A percentile compares a stretch with the other conserved stretches of the same genome.
phyloP scores from a whole-genome alignment of 139 green algal genomes.

The Chlorella sp. region DNA sequence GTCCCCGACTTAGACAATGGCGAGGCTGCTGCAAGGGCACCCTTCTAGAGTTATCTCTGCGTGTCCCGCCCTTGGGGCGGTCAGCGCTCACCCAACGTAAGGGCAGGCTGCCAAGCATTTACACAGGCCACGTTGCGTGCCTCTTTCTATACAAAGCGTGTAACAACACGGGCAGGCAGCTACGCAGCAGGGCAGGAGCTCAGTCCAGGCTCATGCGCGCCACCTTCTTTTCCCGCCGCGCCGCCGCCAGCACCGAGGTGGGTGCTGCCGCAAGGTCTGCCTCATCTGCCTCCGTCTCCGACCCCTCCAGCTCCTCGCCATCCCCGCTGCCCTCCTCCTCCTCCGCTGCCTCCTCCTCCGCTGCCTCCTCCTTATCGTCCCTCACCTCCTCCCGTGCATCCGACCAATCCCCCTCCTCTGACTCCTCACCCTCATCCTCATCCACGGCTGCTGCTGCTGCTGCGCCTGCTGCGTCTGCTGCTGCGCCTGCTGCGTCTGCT shows the following conservation, averaged over 20 bases:
- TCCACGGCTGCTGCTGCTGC: background rate
- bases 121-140: background rate
- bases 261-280: background rate
- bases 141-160: too few species aligned
- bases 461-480: too few species aligned
- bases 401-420: background rate
- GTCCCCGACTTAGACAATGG: too few species aligned
- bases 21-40: background rate
- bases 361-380: background rate
- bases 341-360: background rate
- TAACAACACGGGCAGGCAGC: too few species aligned
- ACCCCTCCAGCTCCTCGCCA: background rate
- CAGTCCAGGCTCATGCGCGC: background rate
- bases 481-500: background rate
- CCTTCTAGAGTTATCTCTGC: background rate
- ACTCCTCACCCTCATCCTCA: background rate
- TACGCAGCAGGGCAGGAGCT: background rate
- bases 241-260: background rate
- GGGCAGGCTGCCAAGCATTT: too few species aligned
- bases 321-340: background rate
- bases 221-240: background rate
- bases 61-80: too few species aligned
- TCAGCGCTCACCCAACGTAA: too few species aligned
- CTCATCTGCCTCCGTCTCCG: conserved; percentile 4
- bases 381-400: background rate